These are phyloP conservation scores for Fonsecaea monophora DNA, from an alignment of 2,329 filamentous ascomycete species.

Conservation along the genomic window DNA sequence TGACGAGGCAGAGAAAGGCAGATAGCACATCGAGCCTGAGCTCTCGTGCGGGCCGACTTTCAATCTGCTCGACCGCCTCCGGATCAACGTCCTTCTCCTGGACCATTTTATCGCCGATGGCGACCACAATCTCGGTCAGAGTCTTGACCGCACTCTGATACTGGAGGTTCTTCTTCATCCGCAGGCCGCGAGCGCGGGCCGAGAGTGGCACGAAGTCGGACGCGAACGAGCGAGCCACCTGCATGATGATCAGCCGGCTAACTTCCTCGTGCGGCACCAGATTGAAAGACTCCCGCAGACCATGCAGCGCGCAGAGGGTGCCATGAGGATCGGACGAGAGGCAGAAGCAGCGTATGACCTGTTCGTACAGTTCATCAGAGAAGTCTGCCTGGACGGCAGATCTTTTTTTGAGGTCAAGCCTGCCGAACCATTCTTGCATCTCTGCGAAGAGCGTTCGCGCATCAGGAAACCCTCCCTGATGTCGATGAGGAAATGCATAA, in stretches of 20 bases:
- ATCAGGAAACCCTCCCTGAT: conserved; percentile 54
- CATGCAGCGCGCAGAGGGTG: conserved; percentile 57
- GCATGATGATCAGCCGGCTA: conserved; percentile 56
- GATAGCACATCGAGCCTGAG: conserved; percentile 54
- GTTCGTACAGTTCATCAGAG: conserved; percentile 58
- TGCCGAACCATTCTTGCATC: conserved; percentile 57
- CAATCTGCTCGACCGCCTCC: conserved; percentile 43
- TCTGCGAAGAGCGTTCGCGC: conserved; percentile 55
- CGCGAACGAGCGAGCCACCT: conserved; percentile 55
- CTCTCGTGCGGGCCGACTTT: conserved; percentile 42
- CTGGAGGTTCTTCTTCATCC: conserved; percentile 25
- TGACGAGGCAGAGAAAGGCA: conserved; percentile 50
- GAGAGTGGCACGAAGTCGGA: conserved; percentile 42
- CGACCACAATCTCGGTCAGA: conserved; percentile 56
- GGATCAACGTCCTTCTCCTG: conserved; percentile 34
- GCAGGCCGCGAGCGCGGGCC: conserved; percentile 19
- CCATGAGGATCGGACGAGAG: conserved; percentile 57
- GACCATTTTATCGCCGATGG: conserved; percentile 53
- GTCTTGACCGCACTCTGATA: conserved; percentile 50
- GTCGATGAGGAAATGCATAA: conserved; percentile 57
- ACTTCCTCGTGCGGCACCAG: conserved; percentile 56
- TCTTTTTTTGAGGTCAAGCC: conserved; percentile 45
- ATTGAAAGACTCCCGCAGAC: conserved; percentile 53
- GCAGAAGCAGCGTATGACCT: conserved; percentile 60
- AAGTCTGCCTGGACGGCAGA: conserved; percentile 47